Percentiles rank a stretch among this genome's conserved stretches.
Conservation (phyloP, 495 filamentous ascomycete species). For the Hypoxylon lienhwacheense region DNA sequence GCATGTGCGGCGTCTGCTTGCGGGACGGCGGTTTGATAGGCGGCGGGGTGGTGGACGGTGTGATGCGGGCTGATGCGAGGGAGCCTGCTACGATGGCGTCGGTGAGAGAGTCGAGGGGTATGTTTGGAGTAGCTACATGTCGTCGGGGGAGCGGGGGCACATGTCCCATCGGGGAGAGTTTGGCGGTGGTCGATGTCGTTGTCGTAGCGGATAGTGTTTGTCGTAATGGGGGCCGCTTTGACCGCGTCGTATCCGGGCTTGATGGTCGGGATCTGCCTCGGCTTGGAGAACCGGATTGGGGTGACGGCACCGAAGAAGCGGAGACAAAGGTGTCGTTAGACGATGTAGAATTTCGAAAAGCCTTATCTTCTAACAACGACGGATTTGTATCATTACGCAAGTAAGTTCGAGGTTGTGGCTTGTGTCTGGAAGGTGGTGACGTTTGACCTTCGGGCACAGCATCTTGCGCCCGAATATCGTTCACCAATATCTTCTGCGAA, state of each 20-base stretch:
- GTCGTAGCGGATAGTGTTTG: slow-evolving; percentile 6
- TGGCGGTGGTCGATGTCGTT: no score
- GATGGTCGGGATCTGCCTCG: slow-evolving; percentile 19
- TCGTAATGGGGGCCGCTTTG: slow-evolving; percentile 9
- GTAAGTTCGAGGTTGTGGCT: not conserved
- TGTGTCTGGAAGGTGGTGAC: not conserved
- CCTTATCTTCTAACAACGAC: not conserved
- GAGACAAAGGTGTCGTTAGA: slow-evolving; percentile 53
- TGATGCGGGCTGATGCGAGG: slow-evolving; percentile 66
- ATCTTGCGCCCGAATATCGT: slow-evolving; percentile 14
- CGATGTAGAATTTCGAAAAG: slow-evolving; percentile 37
- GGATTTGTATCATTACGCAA: not conserved
- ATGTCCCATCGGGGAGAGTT: slow-evolving; percentile 1
- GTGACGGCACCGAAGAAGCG: slow-evolving; percentile 47
- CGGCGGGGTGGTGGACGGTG: slow-evolving; percentile 35
- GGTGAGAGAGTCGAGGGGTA: slow-evolving; percentile 49
- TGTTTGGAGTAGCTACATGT: slow-evolving; percentile 24
- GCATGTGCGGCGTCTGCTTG: slow-evolving; percentile 52
- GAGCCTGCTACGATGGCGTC: slow-evolving; percentile 87
- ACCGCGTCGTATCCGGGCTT: slow-evolving; percentile 8
- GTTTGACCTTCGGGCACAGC: slow-evolving; percentile 4
- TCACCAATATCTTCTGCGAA: slow-evolving; percentile 21
- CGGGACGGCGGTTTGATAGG: slow-evolving; percentile 38
- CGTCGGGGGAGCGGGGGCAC: slow-evolving; percentile 22
- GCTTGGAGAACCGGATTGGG: slow-evolving; percentile 33